Base-by-base conservation (phyloP, 1,284 basidiomycete genomes). In the Butyriboletus appendiculatus region DNA sequence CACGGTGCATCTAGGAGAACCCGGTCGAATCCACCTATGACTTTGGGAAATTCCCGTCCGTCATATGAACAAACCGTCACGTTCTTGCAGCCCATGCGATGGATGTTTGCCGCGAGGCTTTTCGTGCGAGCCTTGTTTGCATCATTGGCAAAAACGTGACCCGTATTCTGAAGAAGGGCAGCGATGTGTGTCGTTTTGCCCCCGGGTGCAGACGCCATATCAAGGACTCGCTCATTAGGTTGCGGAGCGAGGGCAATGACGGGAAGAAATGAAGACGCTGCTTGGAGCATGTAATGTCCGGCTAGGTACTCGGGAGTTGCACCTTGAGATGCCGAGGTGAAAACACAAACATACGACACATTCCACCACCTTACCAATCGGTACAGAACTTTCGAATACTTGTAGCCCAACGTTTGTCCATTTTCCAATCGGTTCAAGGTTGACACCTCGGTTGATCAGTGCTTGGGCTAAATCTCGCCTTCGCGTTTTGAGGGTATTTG, bases 281-380 rank as follows among this genome's bases (percentile, higher is more conserved):
- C 94, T 77, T 99, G 97, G 18, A 99, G 90, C 93, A 99, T 99
- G 77, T 99, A 99, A 71, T 99, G 96, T 3, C 97, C 97, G 0
- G 96, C 95, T 35, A 99, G 86, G 73, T 99, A 99, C 75, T 99
- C 97, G 7, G 97, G 97, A 4, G 97, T 99, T 5, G 97, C 97
- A 68, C 86, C 84, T 85, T 52, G 22, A 51, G 35, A 39, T 49
- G 34, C 39, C 44, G 15, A 45, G 39, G 41, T 50, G 43, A 53
- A 46, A n/a, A 48, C 32, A 50, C 26, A 20, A n/a, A 24, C 14
- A 34, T n/a, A 39, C 14, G 15, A 34, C 42, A 9, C 15, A 38
- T 30, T 32, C 12, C 37, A 45, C 20, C 38, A 45, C 57, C 65
- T 48, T 61, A 84, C 92, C 94, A 57, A 99, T 92, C 2, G 97